A percentile compares a stretch with the other conserved stretches of the same genome.
These are phyloP conservation scores for Fusarium annulatum DNA, from an alignment of 2,329 filamentous ascomycete genomes.

Conservation along the genomic window DNA sequence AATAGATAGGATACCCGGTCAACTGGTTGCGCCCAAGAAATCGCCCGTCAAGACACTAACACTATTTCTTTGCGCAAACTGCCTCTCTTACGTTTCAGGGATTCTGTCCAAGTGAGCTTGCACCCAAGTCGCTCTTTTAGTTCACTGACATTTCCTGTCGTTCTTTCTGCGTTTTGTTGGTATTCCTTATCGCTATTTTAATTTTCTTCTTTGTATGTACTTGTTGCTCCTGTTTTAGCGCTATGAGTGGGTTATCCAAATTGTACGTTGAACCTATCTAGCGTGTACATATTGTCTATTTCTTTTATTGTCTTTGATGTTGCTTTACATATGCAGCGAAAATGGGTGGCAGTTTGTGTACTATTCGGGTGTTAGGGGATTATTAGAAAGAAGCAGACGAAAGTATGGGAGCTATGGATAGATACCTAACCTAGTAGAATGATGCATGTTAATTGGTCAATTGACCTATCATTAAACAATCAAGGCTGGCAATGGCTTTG, in stretches of 20 bases:
- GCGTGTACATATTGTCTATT: neutral
- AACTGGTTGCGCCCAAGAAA: neutral
- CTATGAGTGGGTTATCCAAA: neutral
- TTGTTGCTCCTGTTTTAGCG: neutral
- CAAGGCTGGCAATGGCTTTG: neutral
- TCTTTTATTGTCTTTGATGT: neutral
- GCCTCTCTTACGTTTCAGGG: neutral
- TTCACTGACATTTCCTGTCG: neutral
- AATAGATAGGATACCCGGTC: neutral
- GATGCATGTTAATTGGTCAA: too few relatives aligned
- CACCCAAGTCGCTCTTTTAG: neutral
- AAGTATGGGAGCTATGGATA: neutral
- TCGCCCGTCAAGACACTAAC: neutral
- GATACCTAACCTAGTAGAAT: neutral
- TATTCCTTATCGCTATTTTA: neutral
- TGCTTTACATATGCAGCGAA: neutral
- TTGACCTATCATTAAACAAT: neutral
- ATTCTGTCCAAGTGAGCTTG: neutral
- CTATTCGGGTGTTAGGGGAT: neutral
- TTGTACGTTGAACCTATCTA: neutral
- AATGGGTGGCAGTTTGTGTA: slow-evolving; percentile 4
- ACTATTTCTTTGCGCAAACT: neutral
- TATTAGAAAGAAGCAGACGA: neutral
- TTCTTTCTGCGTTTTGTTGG: neutral
- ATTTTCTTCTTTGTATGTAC: neutral